Evolutionary conservation across 208 protist species (phyloP), one percentile per base, ranked within the genome.

Genomic region (Trypanosoma theileri): DNA sequence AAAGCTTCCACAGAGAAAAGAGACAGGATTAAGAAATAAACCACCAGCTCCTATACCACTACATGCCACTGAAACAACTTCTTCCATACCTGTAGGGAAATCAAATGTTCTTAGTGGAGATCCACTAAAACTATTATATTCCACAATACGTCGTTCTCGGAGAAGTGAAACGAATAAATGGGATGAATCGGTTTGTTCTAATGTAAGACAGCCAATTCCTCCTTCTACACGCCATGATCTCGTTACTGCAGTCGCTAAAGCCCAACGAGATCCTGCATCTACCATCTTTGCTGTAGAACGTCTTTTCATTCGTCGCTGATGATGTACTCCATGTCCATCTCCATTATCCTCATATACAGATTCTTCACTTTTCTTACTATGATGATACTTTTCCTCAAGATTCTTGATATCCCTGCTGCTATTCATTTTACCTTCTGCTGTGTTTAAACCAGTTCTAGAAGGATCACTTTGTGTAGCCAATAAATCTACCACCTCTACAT

Each of bases 41-140:
- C 12, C 41, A 24, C 48, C 35, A 31, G 22, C 10, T 12, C 0
- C 48, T 6, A n/a, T 26, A 10, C 52, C 14, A 24, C 71, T 52
- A 51, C 62, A 76, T 12, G 62, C 48, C 3, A 91, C 54, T 1
- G 73, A 76, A 46, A 45, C 67, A 11, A 84, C 63, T 28, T 91
- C 80, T 19, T 66, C 70, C 22, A 70, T 73, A 19, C 69, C 14
- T 8, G 60, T 50, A 22, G 82, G 77, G 50, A 85, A 88, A 17
- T 53, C 68, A 73, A 85, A 81, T 58, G 72, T 56, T 11, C 79
- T 46, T 16, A 92, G 59, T 46, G 73, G 61, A 28, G 66, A 69
- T 19, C 78, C 84, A 62, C 63, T 91, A 54, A 92, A 81, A 56
- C 74, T 75, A 73, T 93, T 91, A 67, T 93, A 90, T 76, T 93